Evolutionary conservation across 257 asterid genomes (phyloP).

Genomic region (Rehmannia glutinosa): DNA sequence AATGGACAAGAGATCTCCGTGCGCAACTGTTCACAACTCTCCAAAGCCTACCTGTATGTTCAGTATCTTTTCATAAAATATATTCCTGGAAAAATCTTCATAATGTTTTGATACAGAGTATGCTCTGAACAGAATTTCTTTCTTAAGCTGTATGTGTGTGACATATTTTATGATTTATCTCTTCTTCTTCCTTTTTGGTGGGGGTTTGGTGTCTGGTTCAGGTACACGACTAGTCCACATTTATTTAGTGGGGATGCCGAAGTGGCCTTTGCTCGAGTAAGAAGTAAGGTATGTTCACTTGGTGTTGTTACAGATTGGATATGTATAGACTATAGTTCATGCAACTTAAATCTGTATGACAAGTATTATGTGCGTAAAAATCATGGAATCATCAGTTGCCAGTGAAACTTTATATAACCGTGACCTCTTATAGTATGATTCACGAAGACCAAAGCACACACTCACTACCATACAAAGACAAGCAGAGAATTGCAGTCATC

Average conservation of each 20-base stretch:
- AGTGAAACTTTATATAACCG: not conserved
- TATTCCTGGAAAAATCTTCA: not conserved
- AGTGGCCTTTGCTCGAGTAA: conserved; percentile 81
- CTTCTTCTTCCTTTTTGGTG: not conserved
- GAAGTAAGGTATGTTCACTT: conserved; percentile 54
- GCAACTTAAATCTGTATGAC: not conserved
- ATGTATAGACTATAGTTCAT: not conserved
- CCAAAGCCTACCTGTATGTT: conserved; percentile 82
- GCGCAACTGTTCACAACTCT: conserved; percentile 77
- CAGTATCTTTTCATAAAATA: not conserved
- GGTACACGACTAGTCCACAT: conserved; percentile 99
- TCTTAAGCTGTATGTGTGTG: conserved; percentile 8
- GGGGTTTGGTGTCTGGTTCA: conserved; percentile 25
- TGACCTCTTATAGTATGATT: not conserved
- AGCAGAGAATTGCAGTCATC: not conserved
- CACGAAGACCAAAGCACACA: not conserved
- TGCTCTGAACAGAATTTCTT: not conserved
- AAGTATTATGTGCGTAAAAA: not conserved
- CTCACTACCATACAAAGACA: not conserved
- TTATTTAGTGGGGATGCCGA: conserved; percentile 80
- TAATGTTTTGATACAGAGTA: not conserved
- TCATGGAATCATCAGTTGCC: not conserved
- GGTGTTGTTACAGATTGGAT: conserved; percentile 14
- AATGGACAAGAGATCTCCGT: conserved; percentile 75
- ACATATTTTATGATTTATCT: conserved; percentile 13